Base-by-base conservation (phyloP, 2,329 filamentous ascomycete species). In the Uncinocarpus reesii region DNA sequence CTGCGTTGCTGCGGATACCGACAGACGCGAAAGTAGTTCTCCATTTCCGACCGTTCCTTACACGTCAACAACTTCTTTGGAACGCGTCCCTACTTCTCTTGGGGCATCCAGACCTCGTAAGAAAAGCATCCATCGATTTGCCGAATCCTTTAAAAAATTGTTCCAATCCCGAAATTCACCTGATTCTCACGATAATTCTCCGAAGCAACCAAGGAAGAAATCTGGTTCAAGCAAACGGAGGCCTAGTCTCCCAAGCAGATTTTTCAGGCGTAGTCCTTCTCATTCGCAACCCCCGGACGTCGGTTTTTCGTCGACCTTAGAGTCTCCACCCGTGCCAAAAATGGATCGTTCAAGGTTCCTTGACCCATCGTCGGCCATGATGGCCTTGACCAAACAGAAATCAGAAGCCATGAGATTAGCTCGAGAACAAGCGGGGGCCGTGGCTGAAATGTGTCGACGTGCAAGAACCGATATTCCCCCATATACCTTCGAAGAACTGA, bases 401-500 rank as follows among this genome's bases (percentile, higher is more conserved):
- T 63, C 64, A n/a, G 69, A 72, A 54, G 70, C 70, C 4, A 68
- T 73, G 38, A 66, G 65, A 41, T 58, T 73, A 20, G 71, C 71
- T 1, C 62, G 67, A 47, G 66, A 71, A 47, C 71, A 74, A 59
- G 65, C 64, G 26, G 57, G 58, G 37, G 69, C 69, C 2, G 69
- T 74, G 7, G 58, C 61, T 29, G 70, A 72, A 50, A 72, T 71
- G 64, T 70, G 70, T 52, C 65, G 67, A 41, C 60, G 69, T 55
- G 65, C 68, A 23, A 68, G 70, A 53, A 63, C 66, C 8, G 64
- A 70, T 2, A 54, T 62, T 3, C 72, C 72, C 5, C 64, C 68
- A 5, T 75, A 73, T 50, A 62, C 67, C 38, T 74, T 75, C 46
- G 68, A 73, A 52, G 71, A 75, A 52, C 58, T 74, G 49, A 74